Evolutionary conservation across 257 asterid genomes (phyloP).

Genomic region (Forsythia suspensa): DNA sequence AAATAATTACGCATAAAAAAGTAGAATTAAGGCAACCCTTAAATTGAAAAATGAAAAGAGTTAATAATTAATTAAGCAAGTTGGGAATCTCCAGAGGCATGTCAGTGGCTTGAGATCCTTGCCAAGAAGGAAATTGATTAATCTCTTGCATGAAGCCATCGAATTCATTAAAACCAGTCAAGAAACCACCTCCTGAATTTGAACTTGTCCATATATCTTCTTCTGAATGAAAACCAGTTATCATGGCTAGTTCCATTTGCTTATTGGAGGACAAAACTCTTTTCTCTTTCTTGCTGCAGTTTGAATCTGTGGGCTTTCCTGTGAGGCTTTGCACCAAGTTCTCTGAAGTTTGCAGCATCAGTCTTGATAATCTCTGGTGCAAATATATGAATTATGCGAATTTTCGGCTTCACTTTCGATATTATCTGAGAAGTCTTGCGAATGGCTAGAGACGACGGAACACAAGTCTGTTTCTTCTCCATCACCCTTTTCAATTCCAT

Average conservation of each 20-base stretch:
- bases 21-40: neutral
- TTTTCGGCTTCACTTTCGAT: constrained; percentile 65
- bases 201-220: constrained; percentile 71
- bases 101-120: too few relatives aligned
- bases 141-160: constrained; percentile 60
- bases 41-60: neutral
- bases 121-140: constrained; percentile 35
- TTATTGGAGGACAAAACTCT: constrained; percentile 17
- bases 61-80: constrained; percentile 3
- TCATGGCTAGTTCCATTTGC: constrained; percentile 36
- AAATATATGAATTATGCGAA: constrained; percentile 85
- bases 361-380: constrained; percentile 90
- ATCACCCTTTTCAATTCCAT: too few relatives aligned
- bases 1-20: neutral
- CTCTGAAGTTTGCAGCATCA: constrained; percentile 66
- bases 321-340: constrained; percentile 86
- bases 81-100: too few relatives aligned
- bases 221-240: constrained; percentile 44
- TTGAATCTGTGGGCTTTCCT: constrained; percentile 59
- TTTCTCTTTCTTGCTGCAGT: neutral
- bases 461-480: too few relatives aligned
- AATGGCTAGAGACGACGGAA: constrained; percentile 25
- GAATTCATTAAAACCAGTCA: constrained; percentile 59
- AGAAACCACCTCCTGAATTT: constrained; percentile 61
- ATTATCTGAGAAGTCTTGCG: constrained; percentile 64